Evolutionary conservation across 805 yeast genomes (phyloP).

Genomic region (Hagleromyces aurorensis): DNA sequence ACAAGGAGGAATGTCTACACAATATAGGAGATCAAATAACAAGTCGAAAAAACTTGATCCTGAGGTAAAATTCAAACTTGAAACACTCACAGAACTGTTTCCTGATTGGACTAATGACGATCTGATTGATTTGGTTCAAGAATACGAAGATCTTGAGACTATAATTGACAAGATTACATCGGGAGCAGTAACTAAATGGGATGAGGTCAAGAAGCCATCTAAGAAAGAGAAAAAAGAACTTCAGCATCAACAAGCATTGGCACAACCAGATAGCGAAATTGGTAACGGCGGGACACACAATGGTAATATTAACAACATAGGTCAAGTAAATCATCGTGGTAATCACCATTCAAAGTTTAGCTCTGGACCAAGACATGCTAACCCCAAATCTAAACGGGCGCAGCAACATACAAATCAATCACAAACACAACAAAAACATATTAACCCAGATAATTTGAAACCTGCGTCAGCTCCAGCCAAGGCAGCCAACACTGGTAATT

Average conservation of each 20-base stretch:
- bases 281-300: constrained; percentile 4
- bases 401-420: constrained; percentile 9
- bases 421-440: constrained; percentile 14
- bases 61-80: constrained; percentile 35
- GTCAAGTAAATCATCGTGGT: constrained; percentile 5
- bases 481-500: constrained; percentile 20
- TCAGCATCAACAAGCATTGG: constrained; percentile 15
- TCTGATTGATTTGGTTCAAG: constrained; percentile 64
- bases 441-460: constrained; percentile 20
- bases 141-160: constrained; percentile 67
- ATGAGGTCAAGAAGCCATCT: constrained; percentile 66
- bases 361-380: constrained; percentile 10
- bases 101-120: constrained; percentile 94
- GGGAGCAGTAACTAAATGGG: constrained; percentile 90
- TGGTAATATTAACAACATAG: constrained; percentile 12
- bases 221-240: constrained; percentile 41
- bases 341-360: constrained; percentile 9
- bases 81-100: constrained; percentile 71
- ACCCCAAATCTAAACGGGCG: constrained; percentile 9
- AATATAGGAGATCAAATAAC: constrained; percentile 20
- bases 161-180: constrained; percentile 84
- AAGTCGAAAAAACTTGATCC: constrained; percentile 23
- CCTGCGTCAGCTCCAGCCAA: constrained; percentile 25
- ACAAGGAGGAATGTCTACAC: constrained; percentile 16
- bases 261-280: constrained; percentile 11